phyloP scores from a whole-genome alignment of 2,329 filamentous ascomycete genomes.

The Beauveria pseudobassiana region DNA sequence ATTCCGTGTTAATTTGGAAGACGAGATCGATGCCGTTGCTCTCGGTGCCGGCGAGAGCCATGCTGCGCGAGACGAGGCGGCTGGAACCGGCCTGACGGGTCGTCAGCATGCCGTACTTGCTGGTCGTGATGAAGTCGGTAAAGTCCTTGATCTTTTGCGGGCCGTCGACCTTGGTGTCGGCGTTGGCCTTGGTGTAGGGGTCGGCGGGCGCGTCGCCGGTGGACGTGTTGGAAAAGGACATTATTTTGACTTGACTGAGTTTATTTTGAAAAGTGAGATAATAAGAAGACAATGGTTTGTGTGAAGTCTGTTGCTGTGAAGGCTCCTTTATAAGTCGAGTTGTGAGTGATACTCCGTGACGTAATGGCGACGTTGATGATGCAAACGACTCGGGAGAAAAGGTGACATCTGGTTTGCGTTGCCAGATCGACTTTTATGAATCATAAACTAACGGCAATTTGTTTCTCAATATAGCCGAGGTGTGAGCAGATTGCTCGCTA shows the following conservation, averaged over 20 bases:
- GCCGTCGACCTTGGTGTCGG: conserved; percentile 52
- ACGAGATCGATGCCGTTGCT: conserved; percentile 71
- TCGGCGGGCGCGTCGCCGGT: conserved; percentile 59
- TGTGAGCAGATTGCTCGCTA: not conserved
- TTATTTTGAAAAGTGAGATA: not conserved
- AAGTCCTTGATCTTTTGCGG: conserved; percentile 73
- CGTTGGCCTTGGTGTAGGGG: conserved; percentile 71
- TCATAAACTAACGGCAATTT: not conserved
- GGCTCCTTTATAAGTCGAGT: not conserved
- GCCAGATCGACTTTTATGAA: not conserved
- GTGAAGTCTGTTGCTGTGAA: not conserved
- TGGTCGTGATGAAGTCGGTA: conserved; percentile 58
- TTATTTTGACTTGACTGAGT: conserved; percentile 22
- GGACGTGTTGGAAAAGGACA: conserved; percentile 44
- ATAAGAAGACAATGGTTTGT: not conserved
- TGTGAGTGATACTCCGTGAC: not conserved
- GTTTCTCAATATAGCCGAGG: not conserved
- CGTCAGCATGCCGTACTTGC: conserved; percentile 87
- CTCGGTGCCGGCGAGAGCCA: conserved; percentile 78
- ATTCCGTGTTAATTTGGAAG: conserved; percentile 89
- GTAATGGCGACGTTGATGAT: conserved; percentile 12
- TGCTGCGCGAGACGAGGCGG: conserved; percentile 70
- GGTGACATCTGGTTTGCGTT: not conserved
- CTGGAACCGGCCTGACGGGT: conserved; percentile 60
- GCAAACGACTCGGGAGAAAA: not conserved